Evolutionary conservation across 176 grass and related monocot genomes (phyloP).

Genomic region (Hsuehochloa calcarea): DNA sequence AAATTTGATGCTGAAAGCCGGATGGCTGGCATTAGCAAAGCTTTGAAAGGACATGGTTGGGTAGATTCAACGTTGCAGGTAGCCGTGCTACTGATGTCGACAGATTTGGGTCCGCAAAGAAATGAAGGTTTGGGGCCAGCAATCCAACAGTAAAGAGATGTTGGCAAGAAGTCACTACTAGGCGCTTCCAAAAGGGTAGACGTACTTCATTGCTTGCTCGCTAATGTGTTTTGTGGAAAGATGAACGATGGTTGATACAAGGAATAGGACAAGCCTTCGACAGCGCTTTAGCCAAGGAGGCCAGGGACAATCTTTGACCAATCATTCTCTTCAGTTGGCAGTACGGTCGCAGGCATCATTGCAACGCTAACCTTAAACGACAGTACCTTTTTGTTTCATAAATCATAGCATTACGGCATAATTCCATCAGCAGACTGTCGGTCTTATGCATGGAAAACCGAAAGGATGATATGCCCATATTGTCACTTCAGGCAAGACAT

Average conservation of each 20-base stretch:
- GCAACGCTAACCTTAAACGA: not conserved
- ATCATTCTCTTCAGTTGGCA: not conserved
- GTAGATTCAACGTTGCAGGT: not conserved
- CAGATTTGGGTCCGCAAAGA: not conserved
- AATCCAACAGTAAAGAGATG: slow-evolving; percentile 31
- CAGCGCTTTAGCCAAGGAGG: not conserved
- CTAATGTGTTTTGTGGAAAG: slow-evolving; percentile 20
- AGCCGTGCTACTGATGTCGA: not conserved
- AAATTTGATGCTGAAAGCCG: not conserved
- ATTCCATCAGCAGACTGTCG: not conserved
- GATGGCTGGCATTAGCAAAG: not conserved
- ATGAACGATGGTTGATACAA: slow-evolving; percentile 21
- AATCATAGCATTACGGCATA: not conserved
- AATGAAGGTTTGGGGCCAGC: slow-evolving; percentile 15
- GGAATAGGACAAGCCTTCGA: not conserved
- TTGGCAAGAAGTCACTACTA: slow-evolving; percentile 21
- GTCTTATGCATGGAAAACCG: not conserved
- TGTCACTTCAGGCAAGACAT: not conserved
- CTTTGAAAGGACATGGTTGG: not conserved
- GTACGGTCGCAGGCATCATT: not conserved
- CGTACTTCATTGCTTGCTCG: slow-evolving; percentile 27
- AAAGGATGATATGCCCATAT: not conserved
- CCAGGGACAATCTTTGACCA: slow-evolving; percentile 33
- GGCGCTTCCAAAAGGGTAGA: slow-evolving; percentile 34
- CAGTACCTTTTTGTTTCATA: not conserved